These are phyloP conservation scores for Russula lepida DNA, from an alignment of 768 basidiomycete species.

Conservation along the genomic window DNA sequence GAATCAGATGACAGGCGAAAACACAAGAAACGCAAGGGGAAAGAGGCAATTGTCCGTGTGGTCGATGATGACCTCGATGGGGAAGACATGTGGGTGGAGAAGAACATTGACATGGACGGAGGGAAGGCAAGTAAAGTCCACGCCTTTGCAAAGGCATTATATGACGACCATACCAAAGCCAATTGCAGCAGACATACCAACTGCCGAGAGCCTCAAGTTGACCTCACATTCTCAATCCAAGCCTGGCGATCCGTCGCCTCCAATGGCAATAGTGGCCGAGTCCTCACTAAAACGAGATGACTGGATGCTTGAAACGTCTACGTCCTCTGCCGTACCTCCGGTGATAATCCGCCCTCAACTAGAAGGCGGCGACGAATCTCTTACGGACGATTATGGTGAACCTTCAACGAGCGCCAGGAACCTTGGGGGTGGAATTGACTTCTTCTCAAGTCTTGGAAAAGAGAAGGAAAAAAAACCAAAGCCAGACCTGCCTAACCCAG, in stretches of 20 bases:
- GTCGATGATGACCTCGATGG: constrained; percentile 68
- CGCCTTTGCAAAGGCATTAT: constrained; percentile 3
- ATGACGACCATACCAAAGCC: constrained; percentile 32
- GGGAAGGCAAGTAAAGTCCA: constrained; percentile 47
- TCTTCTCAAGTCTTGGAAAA: constrained; percentile 82
- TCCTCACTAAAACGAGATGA: constrained; percentile 60
- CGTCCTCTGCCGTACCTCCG: constrained; percentile 25
- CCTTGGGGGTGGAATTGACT: constrained; percentile 60
- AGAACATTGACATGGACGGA: constrained; percentile 72
- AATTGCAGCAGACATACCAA: constrained; percentile 67
- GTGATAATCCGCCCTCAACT: constrained; percentile 22
- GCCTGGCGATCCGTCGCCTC: constrained; percentile 41
- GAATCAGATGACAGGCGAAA: constrained; percentile 32
- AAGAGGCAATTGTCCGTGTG: constrained; percentile 36
- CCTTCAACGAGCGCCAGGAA: constrained; percentile 37
- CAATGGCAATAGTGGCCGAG: constrained; percentile 38
- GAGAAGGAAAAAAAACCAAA: constrained; percentile 60
- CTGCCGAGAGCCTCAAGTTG: constrained; percentile 59
- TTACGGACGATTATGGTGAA: constrained; percentile 63
- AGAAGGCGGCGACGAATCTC: constrained; percentile 37
- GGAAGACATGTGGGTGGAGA: constrained; percentile 81
- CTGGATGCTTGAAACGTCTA: constrained; percentile 70
- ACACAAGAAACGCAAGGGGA: constrained; percentile 31
- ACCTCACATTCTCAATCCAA: constrained; percentile 47
- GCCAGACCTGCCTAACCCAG: constrained; percentile 54